Conservation (phyloP, 192 early-diverging fungal species). For the Rhizophagus prolifer region DNA sequence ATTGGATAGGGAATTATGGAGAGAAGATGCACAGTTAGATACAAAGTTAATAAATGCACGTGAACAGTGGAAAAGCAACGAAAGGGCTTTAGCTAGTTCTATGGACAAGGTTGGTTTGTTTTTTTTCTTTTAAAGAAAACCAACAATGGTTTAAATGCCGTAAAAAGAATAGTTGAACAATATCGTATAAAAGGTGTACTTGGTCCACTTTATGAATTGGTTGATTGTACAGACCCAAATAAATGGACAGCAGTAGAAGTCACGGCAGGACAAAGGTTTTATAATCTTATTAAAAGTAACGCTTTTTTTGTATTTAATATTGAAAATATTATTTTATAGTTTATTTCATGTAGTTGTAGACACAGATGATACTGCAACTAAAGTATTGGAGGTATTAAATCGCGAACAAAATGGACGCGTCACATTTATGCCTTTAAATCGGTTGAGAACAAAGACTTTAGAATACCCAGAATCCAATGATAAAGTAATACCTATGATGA, state of each 20-base stretch:
- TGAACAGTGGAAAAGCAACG: constrained; percentile 73
- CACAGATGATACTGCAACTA: constrained; percentile 84
- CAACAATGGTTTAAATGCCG: constrained; percentile 71
- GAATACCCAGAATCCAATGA: constrained; percentile 69
- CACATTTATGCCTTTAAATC: constrained; percentile 95
- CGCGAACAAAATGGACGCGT: constrained; percentile 75
- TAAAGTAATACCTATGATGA: constrained; percentile 76
- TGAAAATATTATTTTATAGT: constrained; percentile 41
- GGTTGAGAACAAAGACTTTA: constrained; percentile 60
- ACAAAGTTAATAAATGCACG: constrained; percentile 63
- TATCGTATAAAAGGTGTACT: constrained; percentile 73
- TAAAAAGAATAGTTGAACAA: constrained; percentile 66
- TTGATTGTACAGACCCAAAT: constrained; percentile 76
- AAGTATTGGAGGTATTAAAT: constrained; percentile 60
- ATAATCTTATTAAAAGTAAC: not conserved
- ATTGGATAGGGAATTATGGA: constrained; percentile 69
- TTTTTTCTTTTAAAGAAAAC: constrained; percentile 54
- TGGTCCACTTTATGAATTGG: constrained; percentile 90
- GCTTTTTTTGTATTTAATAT: not conserved
- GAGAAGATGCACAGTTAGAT: constrained; percentile 77
- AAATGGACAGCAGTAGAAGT: constrained; percentile 88
- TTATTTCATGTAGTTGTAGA: constrained; percentile 98
- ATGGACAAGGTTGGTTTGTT: constrained; percentile 66
- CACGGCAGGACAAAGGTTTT: constrained; percentile 73
- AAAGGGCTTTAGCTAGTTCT: constrained; percentile 68